These are phyloP conservation scores for Calocybe indica DNA, from an alignment of 768 basidiomycete species.

Conservation along the genomic window DNA sequence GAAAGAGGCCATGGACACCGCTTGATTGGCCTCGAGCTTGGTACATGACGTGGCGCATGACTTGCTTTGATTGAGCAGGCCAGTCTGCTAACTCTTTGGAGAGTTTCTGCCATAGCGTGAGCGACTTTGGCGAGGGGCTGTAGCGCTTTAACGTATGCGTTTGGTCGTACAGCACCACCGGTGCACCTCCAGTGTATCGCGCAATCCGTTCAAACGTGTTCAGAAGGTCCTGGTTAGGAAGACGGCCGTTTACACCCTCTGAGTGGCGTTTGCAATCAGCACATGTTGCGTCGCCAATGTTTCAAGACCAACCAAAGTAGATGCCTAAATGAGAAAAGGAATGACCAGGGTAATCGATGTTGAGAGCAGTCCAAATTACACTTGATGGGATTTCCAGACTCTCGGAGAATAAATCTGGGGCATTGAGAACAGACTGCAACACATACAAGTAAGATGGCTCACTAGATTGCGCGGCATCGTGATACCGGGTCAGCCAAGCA, in stretches of 20 bases:
- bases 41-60: slow-evolving; percentile 65
- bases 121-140: slow-evolving; percentile 3
- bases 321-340: slow-evolving; percentile 96
- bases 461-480: slow-evolving; percentile 66
- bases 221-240: slow-evolving; percentile 93
- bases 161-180: slow-evolving; percentile 79
- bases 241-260: slow-evolving; percentile 94
- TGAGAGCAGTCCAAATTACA: slow-evolving; percentile 92
- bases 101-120: too few species aligned
- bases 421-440: background rate
- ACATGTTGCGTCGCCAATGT: background rate
- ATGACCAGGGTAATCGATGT: slow-evolving; percentile 94
- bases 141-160: slow-evolving; percentile 42
- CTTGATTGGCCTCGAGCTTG: slow-evolving; percentile 78
- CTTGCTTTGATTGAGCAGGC: slow-evolving; percentile 48
- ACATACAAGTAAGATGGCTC: slow-evolving; percentile 3
- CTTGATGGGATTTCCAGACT: slow-evolving; percentile 66
- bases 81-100: too few species aligned
- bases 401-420: slow-evolving; percentile 60
- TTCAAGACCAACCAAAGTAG: slow-evolving; percentile 67
- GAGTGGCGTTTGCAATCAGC: slow-evolving; percentile 1
- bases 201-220: slow-evolving; percentile 77
- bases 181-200: slow-evolving; percentile 66
- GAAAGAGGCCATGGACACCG: slow-evolving; percentile 87
- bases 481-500: slow-evolving; percentile 85